Percentiles rank a stretch among this genome's conserved stretches.
phyloP scores from a whole-genome alignment of 1,284 basidiomycete species.

The Boletellus deceptivus region DNA sequence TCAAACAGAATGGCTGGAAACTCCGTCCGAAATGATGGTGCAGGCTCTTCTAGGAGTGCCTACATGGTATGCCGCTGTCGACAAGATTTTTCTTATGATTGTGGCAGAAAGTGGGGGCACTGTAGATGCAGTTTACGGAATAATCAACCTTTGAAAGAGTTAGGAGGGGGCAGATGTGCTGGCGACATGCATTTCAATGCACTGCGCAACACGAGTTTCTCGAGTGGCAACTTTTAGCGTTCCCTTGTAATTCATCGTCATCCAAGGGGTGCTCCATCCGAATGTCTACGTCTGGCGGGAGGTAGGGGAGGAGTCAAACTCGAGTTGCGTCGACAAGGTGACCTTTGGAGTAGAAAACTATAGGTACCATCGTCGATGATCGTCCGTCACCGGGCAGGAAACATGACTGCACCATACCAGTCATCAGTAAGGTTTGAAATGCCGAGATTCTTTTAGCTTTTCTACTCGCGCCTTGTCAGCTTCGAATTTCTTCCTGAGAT shows the following conservation, averaged over 20 bases:
- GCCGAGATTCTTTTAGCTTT: constrained; percentile 72
- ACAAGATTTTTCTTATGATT: constrained; percentile 43
- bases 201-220: neutral
- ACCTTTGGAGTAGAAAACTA: neutral
- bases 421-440: constrained; percentile 80
- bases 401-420: neutral
- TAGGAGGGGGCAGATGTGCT: neutral
- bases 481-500: constrained; percentile 80
- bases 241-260: neutral
- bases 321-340: neutral
- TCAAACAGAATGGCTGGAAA: constrained; percentile 38
- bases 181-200: neutral
- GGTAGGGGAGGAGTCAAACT: neutral
- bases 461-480: constrained; percentile 86
- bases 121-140: constrained; percentile 17
- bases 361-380: neutral
- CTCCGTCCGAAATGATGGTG: constrained; percentile 44
- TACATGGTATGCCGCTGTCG: constrained; percentile 43
- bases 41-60: constrained; percentile 39
- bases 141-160: too few relatives aligned
- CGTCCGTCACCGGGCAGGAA: neutral
- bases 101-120: constrained; percentile 35
- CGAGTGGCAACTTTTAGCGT: too few relatives aligned
- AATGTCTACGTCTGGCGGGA: neutral
- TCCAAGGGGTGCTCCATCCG: too few relatives aligned